Conservation (phyloP, 208 protist species). For the Acanthamoeba healyi region DNA sequence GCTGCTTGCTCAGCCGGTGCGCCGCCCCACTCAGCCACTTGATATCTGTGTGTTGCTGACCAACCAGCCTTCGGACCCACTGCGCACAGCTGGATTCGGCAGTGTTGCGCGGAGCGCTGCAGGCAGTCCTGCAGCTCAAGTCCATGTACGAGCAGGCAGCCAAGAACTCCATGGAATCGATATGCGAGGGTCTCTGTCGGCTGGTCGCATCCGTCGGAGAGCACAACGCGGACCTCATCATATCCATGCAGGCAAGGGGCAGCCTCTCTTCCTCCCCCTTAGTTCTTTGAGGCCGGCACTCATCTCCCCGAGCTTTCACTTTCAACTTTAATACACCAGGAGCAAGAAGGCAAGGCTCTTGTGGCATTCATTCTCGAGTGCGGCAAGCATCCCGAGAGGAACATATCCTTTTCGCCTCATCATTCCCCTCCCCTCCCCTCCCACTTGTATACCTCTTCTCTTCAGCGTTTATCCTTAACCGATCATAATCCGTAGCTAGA, state of each 20-base stretch:
- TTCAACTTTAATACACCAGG: not conserved
- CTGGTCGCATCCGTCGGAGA: not conserved
- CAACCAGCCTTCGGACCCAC: not conserved
- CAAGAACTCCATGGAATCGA: not conserved
- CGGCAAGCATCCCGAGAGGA: not conserved
- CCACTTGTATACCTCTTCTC: not conserved
- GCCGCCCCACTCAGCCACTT: not conserved
- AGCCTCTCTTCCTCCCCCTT: not conserved
- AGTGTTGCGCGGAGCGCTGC: not conserved
- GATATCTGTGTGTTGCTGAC: not conserved
- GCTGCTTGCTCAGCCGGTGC: conserved; percentile 19
- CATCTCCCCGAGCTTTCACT: not conserved
- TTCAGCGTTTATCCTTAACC: not conserved
- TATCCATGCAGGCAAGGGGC: conserved; percentile 17
- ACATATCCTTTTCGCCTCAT: conserved; percentile 10
- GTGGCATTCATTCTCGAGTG: conserved; percentile 34
- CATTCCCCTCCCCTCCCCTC: not conserved
- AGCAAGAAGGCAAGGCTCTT: not conserved
- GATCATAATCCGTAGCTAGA: not conserved
- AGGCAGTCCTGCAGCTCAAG: conserved; percentile 38
- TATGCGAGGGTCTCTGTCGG: conserved; percentile 25
- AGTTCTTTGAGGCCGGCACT: not conserved
- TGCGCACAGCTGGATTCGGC: not conserved
- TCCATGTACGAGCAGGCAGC: conserved; percentile 31
- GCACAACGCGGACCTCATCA: conserved; percentile 61